phyloP scores from a whole-genome alignment of 139 green algal genomes.

The Spirogloea muscicola region DNA sequence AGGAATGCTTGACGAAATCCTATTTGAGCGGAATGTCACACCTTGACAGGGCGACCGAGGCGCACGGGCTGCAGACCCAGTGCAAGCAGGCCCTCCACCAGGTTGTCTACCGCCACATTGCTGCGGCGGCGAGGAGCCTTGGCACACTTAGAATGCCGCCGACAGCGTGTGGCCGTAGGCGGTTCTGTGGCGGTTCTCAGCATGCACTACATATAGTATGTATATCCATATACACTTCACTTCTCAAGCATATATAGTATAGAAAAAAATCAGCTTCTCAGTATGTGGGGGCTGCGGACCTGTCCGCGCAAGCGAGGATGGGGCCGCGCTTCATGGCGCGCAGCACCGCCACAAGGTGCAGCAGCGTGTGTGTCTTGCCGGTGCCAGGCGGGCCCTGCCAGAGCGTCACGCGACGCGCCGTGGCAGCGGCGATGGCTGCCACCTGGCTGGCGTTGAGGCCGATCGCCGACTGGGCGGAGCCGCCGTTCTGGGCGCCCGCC shows the following conservation, averaged over 20 bases:
- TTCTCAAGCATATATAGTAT: too few relatives aligned
- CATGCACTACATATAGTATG: too few relatives aligned
- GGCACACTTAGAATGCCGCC: too few relatives aligned
- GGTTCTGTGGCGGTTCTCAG: too few relatives aligned
- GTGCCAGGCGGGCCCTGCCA: slow-evolving; percentile 52
- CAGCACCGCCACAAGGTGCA: slow-evolving; percentile 28
- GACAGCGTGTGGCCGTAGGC: too few relatives aligned
- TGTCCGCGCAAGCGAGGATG: slow-evolving; percentile 42
- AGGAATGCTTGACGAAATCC: neutral
- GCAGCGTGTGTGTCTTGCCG: slow-evolving; percentile 47
- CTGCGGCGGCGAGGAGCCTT: too few relatives aligned
- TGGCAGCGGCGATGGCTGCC: slow-evolving; percentile 35
- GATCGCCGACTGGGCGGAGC: neutral
- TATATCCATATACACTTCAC: too few relatives aligned
- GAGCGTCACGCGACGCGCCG: slow-evolving; percentile 42
- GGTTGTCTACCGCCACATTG: slow-evolving; percentile 77
- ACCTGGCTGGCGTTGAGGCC: slow-evolving; percentile 47
- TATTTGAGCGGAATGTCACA: neutral
- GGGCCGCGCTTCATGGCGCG: neutral
- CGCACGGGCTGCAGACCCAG: slow-evolving; percentile 66
- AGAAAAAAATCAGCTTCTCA: too few relatives aligned
- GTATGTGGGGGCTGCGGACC: too few relatives aligned
- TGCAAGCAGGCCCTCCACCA: slow-evolving; percentile 73
- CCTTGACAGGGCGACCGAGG: slow-evolving; percentile 60
- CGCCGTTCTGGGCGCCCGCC: neutral